A percentile compares a stretch with the other conserved stretches of the same genome.
phyloP scores from a whole-genome alignment of 305 asterid species.

The Fraxinus nigra region DNA sequence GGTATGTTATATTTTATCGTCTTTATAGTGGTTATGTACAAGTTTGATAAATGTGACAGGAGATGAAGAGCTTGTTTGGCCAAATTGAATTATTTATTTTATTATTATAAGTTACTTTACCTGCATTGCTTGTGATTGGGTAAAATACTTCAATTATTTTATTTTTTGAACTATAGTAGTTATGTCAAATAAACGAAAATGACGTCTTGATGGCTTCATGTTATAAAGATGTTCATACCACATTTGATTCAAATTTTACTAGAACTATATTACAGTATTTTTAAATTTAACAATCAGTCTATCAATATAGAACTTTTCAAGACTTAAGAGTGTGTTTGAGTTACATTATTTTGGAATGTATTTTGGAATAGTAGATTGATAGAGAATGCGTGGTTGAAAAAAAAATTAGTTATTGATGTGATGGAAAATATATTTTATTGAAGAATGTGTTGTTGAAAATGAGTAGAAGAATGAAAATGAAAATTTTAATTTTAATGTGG shows the following conservation, averaged over 20 bases:
- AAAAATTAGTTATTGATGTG: too few species aligned
- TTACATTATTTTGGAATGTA: too few species aligned
- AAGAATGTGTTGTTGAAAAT: too few species aligned
- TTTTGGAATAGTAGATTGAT: too few species aligned
- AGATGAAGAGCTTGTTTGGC: background rate
- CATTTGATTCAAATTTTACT: background rate
- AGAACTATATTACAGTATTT: background rate
- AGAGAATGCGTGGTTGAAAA: too few species aligned
- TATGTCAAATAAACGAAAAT: background rate
- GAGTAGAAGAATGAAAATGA: too few species aligned
- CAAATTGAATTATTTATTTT: background rate
- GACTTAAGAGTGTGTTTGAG: background rate
- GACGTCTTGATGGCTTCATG: background rate
- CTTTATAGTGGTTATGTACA: background rate
- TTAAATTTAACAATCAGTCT: background rate
- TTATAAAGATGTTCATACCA: background rate
- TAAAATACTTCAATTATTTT: background rate
- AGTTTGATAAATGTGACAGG: background rate
- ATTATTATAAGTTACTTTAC: background rate
- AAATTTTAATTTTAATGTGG: too few species aligned
- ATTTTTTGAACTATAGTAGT: background rate
- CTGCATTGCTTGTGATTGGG: background rate
- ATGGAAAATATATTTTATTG: too few species aligned
- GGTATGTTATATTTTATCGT: conserved; percentile 29
- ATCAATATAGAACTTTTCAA: background rate